Conservation (phyloP, 2,329 filamentous ascomycete species). For the Zarea fungicola region DNA sequence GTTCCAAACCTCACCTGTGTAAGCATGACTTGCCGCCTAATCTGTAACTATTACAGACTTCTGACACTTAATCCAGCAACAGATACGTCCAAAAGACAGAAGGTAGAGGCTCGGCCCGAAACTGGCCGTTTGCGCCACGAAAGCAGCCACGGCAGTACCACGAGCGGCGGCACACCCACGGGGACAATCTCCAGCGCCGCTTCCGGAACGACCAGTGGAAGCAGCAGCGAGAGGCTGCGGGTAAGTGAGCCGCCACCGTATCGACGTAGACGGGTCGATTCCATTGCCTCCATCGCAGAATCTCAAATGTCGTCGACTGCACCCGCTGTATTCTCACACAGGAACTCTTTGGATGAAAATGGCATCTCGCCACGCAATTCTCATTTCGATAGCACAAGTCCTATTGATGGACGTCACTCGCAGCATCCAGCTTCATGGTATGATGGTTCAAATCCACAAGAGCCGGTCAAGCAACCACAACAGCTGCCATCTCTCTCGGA, state of each 20-base stretch:
- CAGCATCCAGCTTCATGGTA: conserved; percentile 25
- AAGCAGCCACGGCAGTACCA: conserved; percentile 35
- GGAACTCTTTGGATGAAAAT: conserved; percentile 37
- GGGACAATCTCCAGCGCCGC: conserved; percentile 30
- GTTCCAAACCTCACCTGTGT: conserved; percentile 28
- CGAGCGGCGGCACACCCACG: conserved; percentile 36
- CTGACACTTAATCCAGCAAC: conserved; percentile 32
- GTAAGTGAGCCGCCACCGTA: conserved; percentile 44
- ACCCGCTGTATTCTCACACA: conserved; percentile 29
- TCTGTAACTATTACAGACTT: background rate
- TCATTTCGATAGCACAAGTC: conserved; percentile 31
- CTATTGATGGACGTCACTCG: conserved; percentile 22
- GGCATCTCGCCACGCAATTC: conserved; percentile 37
- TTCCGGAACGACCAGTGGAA: conserved; percentile 33
- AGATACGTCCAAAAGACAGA: conserved; percentile 42
- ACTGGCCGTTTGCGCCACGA: conserved; percentile 30
- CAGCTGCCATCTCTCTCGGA: conserved; percentile 44
- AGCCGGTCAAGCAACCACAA: conserved; percentile 23
- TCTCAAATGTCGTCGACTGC: conserved; percentile 38
- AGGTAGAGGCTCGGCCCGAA: conserved; percentile 35
- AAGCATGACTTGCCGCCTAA: background rate
- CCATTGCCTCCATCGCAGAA: conserved; percentile 41
- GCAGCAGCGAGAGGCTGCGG: conserved; percentile 42
- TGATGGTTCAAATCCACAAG: conserved; percentile 18
- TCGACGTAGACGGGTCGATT: conserved; percentile 44